Conservation (phyloP, 1,284 basidiomycete species). For the Ganoderma leucocontextum region DNA sequence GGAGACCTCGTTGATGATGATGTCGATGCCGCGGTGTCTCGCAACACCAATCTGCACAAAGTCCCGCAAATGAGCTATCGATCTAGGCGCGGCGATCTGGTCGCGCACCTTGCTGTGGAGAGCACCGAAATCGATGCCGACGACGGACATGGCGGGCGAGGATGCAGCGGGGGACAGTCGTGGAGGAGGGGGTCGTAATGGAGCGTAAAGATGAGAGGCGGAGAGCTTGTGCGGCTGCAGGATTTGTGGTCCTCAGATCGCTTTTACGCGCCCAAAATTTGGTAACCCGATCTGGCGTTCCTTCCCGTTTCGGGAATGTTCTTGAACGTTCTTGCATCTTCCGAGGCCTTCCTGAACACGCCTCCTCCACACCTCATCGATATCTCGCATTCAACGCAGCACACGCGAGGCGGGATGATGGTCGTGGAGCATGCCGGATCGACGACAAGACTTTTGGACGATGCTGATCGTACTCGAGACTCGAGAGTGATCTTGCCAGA, state of each 20-base stretch:
- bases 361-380: slow-evolving; percentile 16
- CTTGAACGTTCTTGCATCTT: slow-evolving; percentile 36
- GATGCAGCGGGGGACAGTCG: slow-evolving; percentile 27
- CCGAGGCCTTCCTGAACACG: slow-evolving; percentile 30
- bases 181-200: slow-evolving; percentile 29
- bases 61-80: slow-evolving; percentile 31
- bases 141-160: slow-evolving; percentile 75
- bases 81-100: slow-evolving; percentile 20
- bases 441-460: neutral
- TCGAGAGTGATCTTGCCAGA: neutral
- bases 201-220: slow-evolving; percentile 29
- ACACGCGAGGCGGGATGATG: neutral
- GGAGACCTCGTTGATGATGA: slow-evolving; percentile 95
- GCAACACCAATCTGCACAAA: slow-evolving; percentile 86
- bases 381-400: neutral
- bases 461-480: neutral
- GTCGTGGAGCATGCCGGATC: neutral
- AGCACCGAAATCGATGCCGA: slow-evolving; percentile 92
- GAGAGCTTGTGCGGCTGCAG: slow-evolving; percentile 17
- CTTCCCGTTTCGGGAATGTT: slow-evolving; percentile 32
- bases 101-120: slow-evolving; percentile 80
- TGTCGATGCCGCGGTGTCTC: slow-evolving; percentile 92
- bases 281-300: slow-evolving; percentile 34
- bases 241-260: slow-evolving; percentile 17
- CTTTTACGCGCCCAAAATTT: slow-evolving; percentile 46